These are phyloP conservation scores for Neophaeococcomyces aloes DNA, from an alignment of 2,329 filamentous ascomycete genomes.

Conservation along the genomic window DNA sequence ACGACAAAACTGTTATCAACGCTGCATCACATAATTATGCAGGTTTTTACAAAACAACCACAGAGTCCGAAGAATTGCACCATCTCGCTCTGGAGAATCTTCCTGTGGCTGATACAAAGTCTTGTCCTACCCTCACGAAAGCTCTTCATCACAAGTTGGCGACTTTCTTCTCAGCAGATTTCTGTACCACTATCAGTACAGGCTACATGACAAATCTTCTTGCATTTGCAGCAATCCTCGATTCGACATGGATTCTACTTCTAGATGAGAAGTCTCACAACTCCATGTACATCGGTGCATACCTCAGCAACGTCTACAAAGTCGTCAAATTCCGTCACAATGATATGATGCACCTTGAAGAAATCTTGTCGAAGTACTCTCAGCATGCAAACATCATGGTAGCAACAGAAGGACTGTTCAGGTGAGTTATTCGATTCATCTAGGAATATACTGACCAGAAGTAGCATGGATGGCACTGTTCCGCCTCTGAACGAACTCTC, in stretches of 20 bases:
- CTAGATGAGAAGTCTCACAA: slow-evolving; percentile 11
- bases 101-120: not conserved
- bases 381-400: slow-evolving; percentile 7
- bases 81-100: not conserved
- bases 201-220: slow-evolving; percentile 9
- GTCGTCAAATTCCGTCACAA: slow-evolving; percentile 18
- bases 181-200: slow-evolving; percentile 8
- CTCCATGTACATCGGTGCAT: slow-evolving; percentile 9
- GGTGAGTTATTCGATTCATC: slow-evolving; percentile 1
- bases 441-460: not conserved
- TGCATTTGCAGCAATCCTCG: slow-evolving; percentile 9
- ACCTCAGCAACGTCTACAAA: slow-evolving; percentile 39
- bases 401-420: slow-evolving; percentile 8
- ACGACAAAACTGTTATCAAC: slow-evolving; percentile 7
- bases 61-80: slow-evolving; percentile 5
- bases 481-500: slow-evolving; percentile 4
- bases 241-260: slow-evolving; percentile 6
- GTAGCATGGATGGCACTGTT: slow-evolving; percentile 10
- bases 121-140: not conserved
- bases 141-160: slow-evolving; percentile 4
- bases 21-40: slow-evolving; percentile 11
- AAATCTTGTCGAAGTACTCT: not conserved
- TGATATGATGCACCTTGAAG: slow-evolving; percentile 5
- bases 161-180: slow-evolving; percentile 6
- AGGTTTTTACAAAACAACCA: slow-evolving; percentile 6